Evolutionary conservation across 2,329 filamentous ascomycete genomes (phyloP), one percentile per base, ranked within the genome.

Genomic region (Penicillium thymicola): DNA sequence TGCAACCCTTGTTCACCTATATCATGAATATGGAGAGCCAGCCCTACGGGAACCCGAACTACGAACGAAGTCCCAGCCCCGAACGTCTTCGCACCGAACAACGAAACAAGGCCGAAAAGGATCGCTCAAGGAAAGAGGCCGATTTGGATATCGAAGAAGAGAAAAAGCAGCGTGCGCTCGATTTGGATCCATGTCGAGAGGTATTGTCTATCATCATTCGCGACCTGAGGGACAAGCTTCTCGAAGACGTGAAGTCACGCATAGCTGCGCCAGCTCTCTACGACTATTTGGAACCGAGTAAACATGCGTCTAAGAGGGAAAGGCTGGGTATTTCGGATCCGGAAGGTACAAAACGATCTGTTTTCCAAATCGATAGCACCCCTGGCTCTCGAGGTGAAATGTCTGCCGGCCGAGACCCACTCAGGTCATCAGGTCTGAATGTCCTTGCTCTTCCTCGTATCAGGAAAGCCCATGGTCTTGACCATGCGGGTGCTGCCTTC

Each of bases 21-120:
- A 82, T 84, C 58, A 93, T 99, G 89, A 84, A 86, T 43, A 96
- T 99, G 91, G 89, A 93, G 70, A 86, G 91, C 54, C 88, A 89
- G 62, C 81, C 83, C 59, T 85, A 86, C 66, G 85, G 86, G 40
- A 86, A 87, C 66, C 84, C 85, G 13, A 80, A 84, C 62, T 86
- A 87, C 65, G 80, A 84, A 63, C 71, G 75, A 62, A 79, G 75
- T 59, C 76, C 73, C 27, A 79, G 75, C 58, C 78, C 76, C 21
- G 74, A 75, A 57, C 70, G 74, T 55, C 64, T 77, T 30, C 72
- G 71, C 59, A 72, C 75, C 46, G 79, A 83, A 57, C 63, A 77
- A 61, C 81, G 82, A 59, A 82, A 84, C 55, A 82, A 84, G 66
- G 87, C 86, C 38, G 87, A 93, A 59, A 81, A 81, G 54, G 85